Percentiles rank a stretch among this genome's conserved stretches.
phyloP scores from a whole-genome alignment of 1,139 yeast genomes.

The Kazachstania sp. region DNA sequence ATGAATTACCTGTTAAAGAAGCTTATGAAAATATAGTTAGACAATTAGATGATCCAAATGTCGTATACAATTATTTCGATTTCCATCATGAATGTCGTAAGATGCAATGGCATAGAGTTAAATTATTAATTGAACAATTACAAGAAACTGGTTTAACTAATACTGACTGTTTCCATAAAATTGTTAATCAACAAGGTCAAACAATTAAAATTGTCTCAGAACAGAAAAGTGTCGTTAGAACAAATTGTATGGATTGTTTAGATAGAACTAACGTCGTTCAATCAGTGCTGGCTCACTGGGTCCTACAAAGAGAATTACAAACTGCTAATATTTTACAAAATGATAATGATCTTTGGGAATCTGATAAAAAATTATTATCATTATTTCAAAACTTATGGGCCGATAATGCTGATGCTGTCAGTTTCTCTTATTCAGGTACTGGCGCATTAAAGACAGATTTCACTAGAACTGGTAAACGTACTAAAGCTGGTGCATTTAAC shows the following conservation, averaged over 20 bases:
- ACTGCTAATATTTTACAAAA: conserved; percentile 30
- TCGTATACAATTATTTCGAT: conserved; percentile 80
- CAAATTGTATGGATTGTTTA: conserved; percentile 93
- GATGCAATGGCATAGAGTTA: conserved; percentile 90
- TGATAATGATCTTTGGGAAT: conserved; percentile 38
- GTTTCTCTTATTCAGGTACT: conserved; percentile 88
- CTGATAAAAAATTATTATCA: conserved; percentile 52
- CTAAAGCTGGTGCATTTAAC: conserved; percentile 69
- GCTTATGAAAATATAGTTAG: conserved; percentile 74
- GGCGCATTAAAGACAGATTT: conserved; percentile 96
- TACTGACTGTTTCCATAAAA: conserved; percentile 55
- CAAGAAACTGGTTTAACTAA: conserved; percentile 53
- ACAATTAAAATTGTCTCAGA: conserved; percentile 23
- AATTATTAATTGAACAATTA: conserved; percentile 62
- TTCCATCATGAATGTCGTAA: conserved; percentile 95
- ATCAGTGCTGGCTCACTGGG: conserved; percentile 81
- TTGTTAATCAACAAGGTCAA: conserved; percentile 22
- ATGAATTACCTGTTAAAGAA: conserved; percentile 79
- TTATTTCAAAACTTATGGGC: conserved; percentile 92
- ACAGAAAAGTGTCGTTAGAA: conserved; percentile 72
- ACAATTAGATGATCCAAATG: conserved; percentile 46
- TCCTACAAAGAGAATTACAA: conserved; percentile 65
- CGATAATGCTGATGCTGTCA: conserved; percentile 93
- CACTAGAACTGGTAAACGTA: conserved; percentile 88
- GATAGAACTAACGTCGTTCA: conserved; percentile 98